phyloP scores from a whole-genome alignment of 176 grass and related monocot genomes.

The Raddia guianensis region DNA sequence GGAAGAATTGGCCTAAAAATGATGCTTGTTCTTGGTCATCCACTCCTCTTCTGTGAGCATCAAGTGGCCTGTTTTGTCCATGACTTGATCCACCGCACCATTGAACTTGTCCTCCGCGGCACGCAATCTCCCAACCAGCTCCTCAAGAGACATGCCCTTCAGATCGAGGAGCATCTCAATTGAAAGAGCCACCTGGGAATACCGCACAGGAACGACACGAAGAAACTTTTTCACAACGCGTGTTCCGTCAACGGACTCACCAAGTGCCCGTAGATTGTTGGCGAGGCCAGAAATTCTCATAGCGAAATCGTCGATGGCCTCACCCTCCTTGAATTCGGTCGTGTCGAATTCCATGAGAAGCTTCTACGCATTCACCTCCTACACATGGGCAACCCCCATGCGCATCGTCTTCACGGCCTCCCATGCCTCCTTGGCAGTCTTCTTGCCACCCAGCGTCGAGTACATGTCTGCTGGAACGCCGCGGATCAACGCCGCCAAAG shows the following conservation, averaged over 20 bases:
- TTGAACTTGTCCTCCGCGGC: too few relatives aligned
- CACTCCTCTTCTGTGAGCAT: background rate
- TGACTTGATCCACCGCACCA: background rate
- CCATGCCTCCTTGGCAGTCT: background rate
- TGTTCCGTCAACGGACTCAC: accelerated
- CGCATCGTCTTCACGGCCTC: background rate
- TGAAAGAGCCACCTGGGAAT: background rate
- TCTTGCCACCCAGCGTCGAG: background rate
- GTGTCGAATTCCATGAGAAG: background rate
- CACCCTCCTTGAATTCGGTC: accelerated
- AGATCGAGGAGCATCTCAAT: too few relatives aligned
- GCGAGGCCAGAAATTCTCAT: accelerated
- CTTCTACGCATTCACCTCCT: background rate
- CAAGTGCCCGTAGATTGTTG: accelerated
- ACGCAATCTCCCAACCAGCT: too few relatives aligned
- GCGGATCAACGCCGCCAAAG: background rate
- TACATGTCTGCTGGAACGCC: background rate
- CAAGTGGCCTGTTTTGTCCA: background rate
- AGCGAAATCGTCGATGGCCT: background rate
- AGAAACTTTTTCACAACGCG: background rate
- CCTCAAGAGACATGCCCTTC: too few relatives aligned
- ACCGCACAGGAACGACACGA: accelerated
- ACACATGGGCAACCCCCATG: accelerated
- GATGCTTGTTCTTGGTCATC: background rate
- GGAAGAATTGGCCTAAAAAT: too few relatives aligned